Evolutionary conservation across 2,329 filamentous ascomycete species (phyloP), one percentile per base, ranked within the genome.

Genomic region (Kalmusia sp.): DNA sequence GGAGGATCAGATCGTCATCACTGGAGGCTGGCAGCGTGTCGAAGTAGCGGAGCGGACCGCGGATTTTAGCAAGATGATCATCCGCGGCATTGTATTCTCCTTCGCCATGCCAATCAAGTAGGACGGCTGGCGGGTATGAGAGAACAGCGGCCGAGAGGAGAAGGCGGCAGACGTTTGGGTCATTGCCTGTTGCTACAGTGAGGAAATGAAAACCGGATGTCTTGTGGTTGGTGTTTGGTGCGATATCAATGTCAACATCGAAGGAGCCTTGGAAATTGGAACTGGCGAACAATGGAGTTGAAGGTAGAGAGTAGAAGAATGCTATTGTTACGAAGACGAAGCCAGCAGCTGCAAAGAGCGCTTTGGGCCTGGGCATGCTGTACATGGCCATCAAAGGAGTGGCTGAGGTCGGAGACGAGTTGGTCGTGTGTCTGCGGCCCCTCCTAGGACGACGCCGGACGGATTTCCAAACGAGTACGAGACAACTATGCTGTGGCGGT

Each of bases 51-150:
- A 48, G 17, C 5, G 44, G 21, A 5, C 28, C 44, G 25, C 8
- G 11, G 22, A 48, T 27, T 14, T 48, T 48, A 9, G 44, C 44
- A 17, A 48, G 31, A 28, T 48, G 44, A 14, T 11, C 22, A 37
- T 39, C 44, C 14, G 31, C 33, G 22, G 44, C 44, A 27, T 48
- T 34, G 22, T 27, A 48, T 6, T 48, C 44, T 19, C 44, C 44
- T 22, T 48, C 31, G 12, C 41, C 41, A 6, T 45, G 17, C 41
- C 41, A 45, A 5, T 24, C 41, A 24, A 45, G 27, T 11, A 45
- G 11, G 1, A 45, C 28, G 11, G 41, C 14, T 15, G 41, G 41
- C 7, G 41, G 41, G 27, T 45, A 45, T 3, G 41, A 45, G 28
- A 33, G 28, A 15, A 45, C 30, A 11, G 41, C 41, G 12, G 41